Evolutionary conservation across 2,329 filamentous ascomycete genomes (phyloP), one percentile per base, ranked within the genome.

Genomic region (Colletotrichum sp.): DNA sequence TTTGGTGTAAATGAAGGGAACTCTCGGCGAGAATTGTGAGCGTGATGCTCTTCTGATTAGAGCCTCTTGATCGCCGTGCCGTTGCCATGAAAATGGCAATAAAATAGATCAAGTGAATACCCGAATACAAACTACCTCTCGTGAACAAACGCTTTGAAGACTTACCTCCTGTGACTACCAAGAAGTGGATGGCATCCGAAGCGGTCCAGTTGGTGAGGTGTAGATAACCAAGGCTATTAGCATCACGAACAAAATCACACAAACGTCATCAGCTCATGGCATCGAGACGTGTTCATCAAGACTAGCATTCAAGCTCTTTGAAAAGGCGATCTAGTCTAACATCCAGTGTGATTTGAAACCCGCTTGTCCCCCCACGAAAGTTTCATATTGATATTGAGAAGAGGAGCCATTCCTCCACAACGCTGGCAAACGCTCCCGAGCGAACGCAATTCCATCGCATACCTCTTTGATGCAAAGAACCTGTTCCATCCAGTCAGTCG

Each of bases 271-370:
- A 52, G 44, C 44, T 21, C 44, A 52, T 13, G 44, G 10, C 44
- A 49, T 49, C n/a, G 6, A 64, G 34, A 18, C 16, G 24, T 26
- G 21, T 70, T 67, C 26, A 44, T 66, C 39, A 70, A 57, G 66
- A 64, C 57, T 62, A 26, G 66, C 66, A 52, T 70, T 64, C 30
- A 24, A 69, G 18, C 39, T 34, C 8, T 64, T 24, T 12, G 57
- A 64, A 34, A 44, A 39, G 36, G 71, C 66, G 24, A 30, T 73
- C 71, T 73, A 73, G 13, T 70, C 57, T 73, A 70, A 66, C 12
- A 21, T 69, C n/a, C 39, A 44, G 13, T 32, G n/a, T 39, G 62
- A 21, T 44, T 7, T 34, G 65, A 21, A 39, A 30, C 15, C 44
- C 30, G 24, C 8, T 15, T 57, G 6, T 52, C 49, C 49, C 9